Conservation (phyloP, 805 yeast species). For the Lipomyces starkeyi region DNA sequence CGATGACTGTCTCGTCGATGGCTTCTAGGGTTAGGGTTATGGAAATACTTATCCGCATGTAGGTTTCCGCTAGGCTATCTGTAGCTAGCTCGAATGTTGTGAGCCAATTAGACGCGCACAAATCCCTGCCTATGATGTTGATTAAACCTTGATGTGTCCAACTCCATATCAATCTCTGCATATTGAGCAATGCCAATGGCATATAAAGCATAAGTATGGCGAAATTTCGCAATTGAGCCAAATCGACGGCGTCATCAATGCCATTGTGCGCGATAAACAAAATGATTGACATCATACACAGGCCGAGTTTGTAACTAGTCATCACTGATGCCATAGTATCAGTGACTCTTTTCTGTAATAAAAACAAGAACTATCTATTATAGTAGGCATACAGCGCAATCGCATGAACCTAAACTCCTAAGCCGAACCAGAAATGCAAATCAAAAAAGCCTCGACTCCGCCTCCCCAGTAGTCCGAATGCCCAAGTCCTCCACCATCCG, state of each 20-base stretch:
- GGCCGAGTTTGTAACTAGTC: too few relatives aligned
- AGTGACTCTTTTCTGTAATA: background rate
- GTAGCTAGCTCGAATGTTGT: background rate
- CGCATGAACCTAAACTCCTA: background rate
- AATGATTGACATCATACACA: too few relatives aligned
- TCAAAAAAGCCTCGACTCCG: background rate
- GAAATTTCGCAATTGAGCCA: too few relatives aligned
- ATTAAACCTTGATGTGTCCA: background rate
- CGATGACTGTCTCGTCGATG: background rate
- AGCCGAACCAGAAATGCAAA: background rate
- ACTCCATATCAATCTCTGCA: background rate
- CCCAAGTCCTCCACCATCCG: background rate
- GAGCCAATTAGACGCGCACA: background rate
- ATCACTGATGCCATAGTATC: too few relatives aligned
- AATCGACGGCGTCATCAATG: too few relatives aligned
- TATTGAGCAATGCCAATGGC: background rate
- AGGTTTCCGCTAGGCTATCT: background rate
- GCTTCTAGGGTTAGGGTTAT: too few relatives aligned
- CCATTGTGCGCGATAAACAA: background rate
- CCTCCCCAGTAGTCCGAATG: background rate
- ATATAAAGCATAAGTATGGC: background rate
- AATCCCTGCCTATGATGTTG: background rate
- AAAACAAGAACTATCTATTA: background rate
- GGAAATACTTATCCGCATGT: too few relatives aligned
- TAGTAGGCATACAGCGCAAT: too few relatives aligned